Base-by-base conservation (phyloP, 2,329 filamentous ascomycete genomes). In the Thermothelomyces thermophilus region DNA sequence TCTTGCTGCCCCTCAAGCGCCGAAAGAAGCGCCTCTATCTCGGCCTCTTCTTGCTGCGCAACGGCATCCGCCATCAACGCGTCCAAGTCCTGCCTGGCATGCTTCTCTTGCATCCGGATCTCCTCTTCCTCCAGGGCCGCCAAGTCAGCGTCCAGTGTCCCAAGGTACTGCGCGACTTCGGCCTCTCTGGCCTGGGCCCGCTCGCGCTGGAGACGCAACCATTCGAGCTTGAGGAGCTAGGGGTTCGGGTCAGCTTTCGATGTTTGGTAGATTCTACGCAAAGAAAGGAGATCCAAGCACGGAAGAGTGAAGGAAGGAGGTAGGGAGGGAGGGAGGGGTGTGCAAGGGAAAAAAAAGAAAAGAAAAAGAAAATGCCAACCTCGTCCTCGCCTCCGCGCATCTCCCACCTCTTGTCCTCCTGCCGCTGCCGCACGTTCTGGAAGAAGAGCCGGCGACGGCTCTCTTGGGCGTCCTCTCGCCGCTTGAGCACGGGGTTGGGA, bases 381-480 rank as follows among this genome's bases (percentile, higher is more conserved):
- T 79, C 76, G 58, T 83, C 80, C 58, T 85, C 82, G 2, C 82
- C 80, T 22, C 82, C 80, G 56, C 82, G 70, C 45, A 75, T 70
- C 58, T 77, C 72, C 74, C 81, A 84, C 19, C 70, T 68, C 59
- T 70, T 75, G 24, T 86, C 79, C 36, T 84, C 79, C 2, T 74
- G 70, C 35, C 77, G 74, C 59, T 80, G 75, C 51, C 79, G 73
- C 16, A 86, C 81, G 45, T 75, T 85, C 62, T 82, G 79, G 52
- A 91, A 68, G 59, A 91, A 91, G 49, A 85, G 70, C 28, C 78
- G 77, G 41, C 86, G 73, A 50, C 87, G 71, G 47, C 76, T 72
- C 62, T 87, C 82, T 48, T 82, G 79, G 0, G 73, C 72, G 16
- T 79, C 79, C 62, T 89, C 79, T 44, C 79, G 74, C 53, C 69